A percentile compares a stretch with the other conserved stretches of the same genome.
Conservation (phyloP, 176 grass and related monocot genomes). For the Secale cereale region DNA sequence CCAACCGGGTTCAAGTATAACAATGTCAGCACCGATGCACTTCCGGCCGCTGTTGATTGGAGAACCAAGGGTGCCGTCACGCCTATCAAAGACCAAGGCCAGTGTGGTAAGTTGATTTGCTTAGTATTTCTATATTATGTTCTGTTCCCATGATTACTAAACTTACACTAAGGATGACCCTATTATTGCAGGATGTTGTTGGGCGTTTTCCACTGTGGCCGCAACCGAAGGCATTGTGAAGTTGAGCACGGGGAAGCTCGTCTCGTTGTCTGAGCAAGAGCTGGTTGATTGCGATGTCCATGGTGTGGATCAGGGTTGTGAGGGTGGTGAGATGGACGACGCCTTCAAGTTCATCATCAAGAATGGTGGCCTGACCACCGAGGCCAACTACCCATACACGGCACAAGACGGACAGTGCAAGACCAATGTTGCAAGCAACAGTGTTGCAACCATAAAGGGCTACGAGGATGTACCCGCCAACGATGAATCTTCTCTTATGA, state of each 20-base stretch:
- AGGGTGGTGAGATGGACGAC: not conserved
- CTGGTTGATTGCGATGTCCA: not conserved
- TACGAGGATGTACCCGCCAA: not conserved
- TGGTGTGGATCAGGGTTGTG: not conserved
- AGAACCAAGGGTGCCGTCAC: not conserved
- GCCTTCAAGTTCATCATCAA: not conserved
- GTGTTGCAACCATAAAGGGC: not conserved
- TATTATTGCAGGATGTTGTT: not conserved
- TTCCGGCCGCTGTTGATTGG: not conserved
- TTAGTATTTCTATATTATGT: no score
- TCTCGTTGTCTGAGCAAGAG: not conserved
- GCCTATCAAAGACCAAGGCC: not conserved
- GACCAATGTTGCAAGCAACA: not conserved
- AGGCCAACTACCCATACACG: not conserved
- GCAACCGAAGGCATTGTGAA: not conserved
- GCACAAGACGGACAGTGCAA: not conserved
- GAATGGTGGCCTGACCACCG: not conserved
- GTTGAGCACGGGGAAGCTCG: not conserved
- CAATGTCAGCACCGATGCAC: not conserved
- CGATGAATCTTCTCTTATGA: not conserved
- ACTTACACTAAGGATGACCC: not conserved
- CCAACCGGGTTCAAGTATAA: not conserved
- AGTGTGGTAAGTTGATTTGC: not conserved
- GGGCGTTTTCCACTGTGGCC: not conserved
- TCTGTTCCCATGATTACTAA: no score